Evolutionary conservation across 139 green algal species (phyloP).

Genomic region (Chlamydomonas eustigma): DNA sequence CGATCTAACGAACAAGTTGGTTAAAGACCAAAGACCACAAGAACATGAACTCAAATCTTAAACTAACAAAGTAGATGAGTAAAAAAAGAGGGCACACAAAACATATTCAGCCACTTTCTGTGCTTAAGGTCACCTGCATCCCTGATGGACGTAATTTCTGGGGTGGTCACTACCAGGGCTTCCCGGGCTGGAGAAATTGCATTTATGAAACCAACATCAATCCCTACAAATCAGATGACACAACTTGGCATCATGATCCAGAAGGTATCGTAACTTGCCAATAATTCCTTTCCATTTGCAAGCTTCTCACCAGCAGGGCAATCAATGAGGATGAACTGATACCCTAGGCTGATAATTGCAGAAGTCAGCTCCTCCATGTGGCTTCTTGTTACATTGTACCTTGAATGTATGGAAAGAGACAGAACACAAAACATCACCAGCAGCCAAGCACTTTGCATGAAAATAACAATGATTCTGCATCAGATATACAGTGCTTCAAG

Average conservation of each 20-base stretch:
- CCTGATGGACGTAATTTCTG: constrained; percentile 85
- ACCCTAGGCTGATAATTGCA: constrained; percentile 66
- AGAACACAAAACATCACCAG: too few species aligned
- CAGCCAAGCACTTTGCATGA: constrained; percentile 54
- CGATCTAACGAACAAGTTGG: constrained; percentile 73
- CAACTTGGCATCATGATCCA: constrained; percentile 51
- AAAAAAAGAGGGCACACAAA: background rate
- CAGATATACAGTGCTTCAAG: too few species aligned
- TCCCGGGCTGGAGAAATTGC: constrained; percentile 81
- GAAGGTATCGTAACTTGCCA: too few species aligned
- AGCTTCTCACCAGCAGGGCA: constrained; percentile 51
- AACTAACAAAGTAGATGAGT: background rate
- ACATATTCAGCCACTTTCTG: too few species aligned
- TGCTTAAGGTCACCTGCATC: constrained; percentile 21
- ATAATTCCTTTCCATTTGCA: too few species aligned
- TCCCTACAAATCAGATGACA: too few species aligned
- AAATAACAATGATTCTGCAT: too few species aligned
- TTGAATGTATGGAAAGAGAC: background rate
- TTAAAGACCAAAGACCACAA: background rate
- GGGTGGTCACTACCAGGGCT: constrained; percentile 84
- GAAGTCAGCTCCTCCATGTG: constrained; percentile 81
- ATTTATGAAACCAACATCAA: constrained; percentile 91
- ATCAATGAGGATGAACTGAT: constrained; percentile 87
- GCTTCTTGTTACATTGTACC: constrained; percentile 77
- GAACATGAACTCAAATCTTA: background rate